Conservation (phyloP, 2,329 filamentous ascomycete species). For the Xylariaceae sp. region DNA sequence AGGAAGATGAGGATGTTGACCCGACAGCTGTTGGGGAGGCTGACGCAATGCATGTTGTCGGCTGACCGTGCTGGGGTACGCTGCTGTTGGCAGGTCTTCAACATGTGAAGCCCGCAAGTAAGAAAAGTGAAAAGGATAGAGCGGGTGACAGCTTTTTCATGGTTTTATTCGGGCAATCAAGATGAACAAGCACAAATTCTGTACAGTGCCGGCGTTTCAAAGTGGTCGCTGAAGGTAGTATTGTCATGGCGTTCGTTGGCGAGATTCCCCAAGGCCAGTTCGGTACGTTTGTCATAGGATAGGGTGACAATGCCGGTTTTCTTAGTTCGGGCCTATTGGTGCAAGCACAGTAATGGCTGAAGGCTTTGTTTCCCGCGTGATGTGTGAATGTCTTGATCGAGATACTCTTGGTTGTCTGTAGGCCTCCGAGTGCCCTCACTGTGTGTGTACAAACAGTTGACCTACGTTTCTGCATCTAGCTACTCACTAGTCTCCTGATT, state of each 20-base stretch:
- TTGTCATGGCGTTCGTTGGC: conserved; percentile 17
- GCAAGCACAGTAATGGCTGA: not conserved
- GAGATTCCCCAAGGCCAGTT: conserved; percentile 15
- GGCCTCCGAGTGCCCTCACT: no score
- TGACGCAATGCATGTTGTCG: conserved; percentile 26
- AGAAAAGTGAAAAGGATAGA: not conserved
- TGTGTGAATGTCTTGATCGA: not conserved
- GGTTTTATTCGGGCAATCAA: not conserved
- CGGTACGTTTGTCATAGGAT: conserved; percentile 3
- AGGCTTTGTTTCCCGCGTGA: conserved; percentile 5
- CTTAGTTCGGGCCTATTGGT: no score
- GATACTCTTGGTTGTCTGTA: no score
- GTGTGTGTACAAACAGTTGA: no score
- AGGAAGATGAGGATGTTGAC: conserved; percentile 38
- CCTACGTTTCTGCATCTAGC: no score
- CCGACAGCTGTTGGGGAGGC: conserved; percentile 26
- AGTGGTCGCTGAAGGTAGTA: conserved; percentile 11
- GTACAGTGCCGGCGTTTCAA: conserved; percentile 17
- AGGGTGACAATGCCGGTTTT: conserved; percentile 3
- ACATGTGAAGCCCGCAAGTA: no score
- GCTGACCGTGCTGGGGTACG: conserved; percentile 8
- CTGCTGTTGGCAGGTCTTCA: no score
- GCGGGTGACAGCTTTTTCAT: not conserved
- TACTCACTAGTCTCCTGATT: no score
- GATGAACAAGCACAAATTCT: conserved; percentile 1